Conservation (phyloP, 1,139 yeast species). For the Saccharomyces uvarum region DNA sequence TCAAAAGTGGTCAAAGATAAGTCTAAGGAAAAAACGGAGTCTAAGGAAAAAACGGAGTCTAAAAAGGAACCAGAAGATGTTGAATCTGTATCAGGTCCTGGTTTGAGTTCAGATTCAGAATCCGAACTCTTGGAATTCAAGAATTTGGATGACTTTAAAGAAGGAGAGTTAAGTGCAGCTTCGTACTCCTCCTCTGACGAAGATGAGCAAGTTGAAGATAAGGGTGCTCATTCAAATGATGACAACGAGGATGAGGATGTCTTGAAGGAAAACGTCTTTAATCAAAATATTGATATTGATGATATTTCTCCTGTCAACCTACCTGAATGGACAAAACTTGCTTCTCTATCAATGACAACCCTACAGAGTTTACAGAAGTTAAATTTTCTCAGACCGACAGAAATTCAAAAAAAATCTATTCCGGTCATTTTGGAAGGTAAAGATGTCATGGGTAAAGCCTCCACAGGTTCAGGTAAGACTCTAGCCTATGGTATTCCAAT, state of each 20-base stretch:
- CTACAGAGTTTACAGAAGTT: constrained; percentile 52
- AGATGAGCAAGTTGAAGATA: constrained; percentile 7
- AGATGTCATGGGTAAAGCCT: constrained; percentile 91
- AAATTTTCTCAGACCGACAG: constrained; percentile 69
- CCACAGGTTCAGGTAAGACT: constrained; percentile 97
- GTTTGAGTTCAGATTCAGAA: constrained; percentile 7
- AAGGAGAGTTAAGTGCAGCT: constrained; percentile 21
- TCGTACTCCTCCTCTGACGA: constrained; percentile 21
- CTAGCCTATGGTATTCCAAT: constrained; percentile 95
- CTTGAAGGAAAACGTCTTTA: constrained; percentile 21
- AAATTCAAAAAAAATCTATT: constrained; percentile 70
- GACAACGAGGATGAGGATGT: constrained; percentile 12
- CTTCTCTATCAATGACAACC: constrained; percentile 43
- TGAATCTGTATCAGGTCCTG: not conserved
- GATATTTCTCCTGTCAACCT: constrained; percentile 34
- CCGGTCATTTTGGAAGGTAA: constrained; percentile 66
- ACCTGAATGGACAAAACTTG: constrained; percentile 51
- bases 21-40: constrained; percentile 11
- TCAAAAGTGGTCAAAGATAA: constrained; percentile 9
- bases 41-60: constrained; percentile 12
- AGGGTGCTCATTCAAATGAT: constrained; percentile 8
- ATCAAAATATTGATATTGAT: constrained; percentile 23
- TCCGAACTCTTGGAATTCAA: constrained; percentile 20
- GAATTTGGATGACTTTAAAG: constrained; percentile 23
- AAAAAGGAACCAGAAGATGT: constrained; percentile 8